Percentiles rank a stretch among this genome's conserved stretches.
phyloP scores from a whole-genome alignment of 768 basidiomycete genomes.

The Naganishia randhawae region DNA sequence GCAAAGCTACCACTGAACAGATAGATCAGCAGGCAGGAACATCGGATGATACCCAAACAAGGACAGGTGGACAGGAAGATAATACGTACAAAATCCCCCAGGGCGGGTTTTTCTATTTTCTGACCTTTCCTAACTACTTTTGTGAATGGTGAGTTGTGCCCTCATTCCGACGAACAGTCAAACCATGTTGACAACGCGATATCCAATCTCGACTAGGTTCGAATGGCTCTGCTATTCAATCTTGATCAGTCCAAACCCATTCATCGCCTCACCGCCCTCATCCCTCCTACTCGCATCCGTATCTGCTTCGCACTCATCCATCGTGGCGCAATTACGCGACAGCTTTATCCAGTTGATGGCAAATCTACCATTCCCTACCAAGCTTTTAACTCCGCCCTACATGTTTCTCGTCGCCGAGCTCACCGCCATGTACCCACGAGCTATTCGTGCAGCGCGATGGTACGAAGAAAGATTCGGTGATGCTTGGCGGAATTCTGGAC shows the following conservation, averaged over 20 bases:
- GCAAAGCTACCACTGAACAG: slow-evolving; percentile 49
- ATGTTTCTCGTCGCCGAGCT: slow-evolving; percentile 73
- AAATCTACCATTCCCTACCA: slow-evolving; percentile 48
- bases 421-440: slow-evolving; percentile 73
- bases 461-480: slow-evolving; percentile 68
- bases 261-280: slow-evolving; percentile 16
- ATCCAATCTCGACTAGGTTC: slow-evolving; percentile 51
- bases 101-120: slow-evolving; percentile 67
- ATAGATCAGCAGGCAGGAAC: slow-evolving; percentile 38
- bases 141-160: slow-evolving; percentile 65
- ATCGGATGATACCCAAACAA: slow-evolving; percentile 19
- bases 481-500: slow-evolving; percentile 71
- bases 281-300: slow-evolving; percentile 6
- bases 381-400: slow-evolving; percentile 65
- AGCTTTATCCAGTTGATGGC: slow-evolving; percentile 32
- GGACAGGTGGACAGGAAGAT: slow-evolving; percentile 44
- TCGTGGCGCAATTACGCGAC: neutral
- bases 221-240: slow-evolving; percentile 89
- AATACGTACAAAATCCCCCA: slow-evolving; percentile 57
- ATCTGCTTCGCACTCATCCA: slow-evolving; percentile 11
- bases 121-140: slow-evolving; percentile 90
- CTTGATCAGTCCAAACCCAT: slow-evolving; percentile 55
- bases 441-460: slow-evolving; percentile 72
- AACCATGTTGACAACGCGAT: neutral
- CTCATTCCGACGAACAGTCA: neutral